Percentiles rank a stretch among this genome's conserved stretches.
Evolutionary conservation across 2,329 filamentous ascomycete species (phyloP).

Genomic region (Penicillium oxalicum): DNA sequence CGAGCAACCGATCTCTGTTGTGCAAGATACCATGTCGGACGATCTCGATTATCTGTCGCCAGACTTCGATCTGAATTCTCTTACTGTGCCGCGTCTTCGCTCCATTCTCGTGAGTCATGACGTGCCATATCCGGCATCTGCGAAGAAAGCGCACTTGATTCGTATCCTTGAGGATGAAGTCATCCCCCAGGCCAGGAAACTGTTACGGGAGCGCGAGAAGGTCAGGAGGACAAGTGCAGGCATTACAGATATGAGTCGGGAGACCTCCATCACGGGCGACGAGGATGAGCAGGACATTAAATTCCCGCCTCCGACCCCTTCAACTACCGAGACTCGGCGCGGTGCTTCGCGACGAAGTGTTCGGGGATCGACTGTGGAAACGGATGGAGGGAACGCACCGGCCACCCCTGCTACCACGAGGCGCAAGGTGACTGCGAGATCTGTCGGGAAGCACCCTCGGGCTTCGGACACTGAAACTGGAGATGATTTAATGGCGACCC

Average conservation of each 20-base stretch:
- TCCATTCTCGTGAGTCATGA: constrained; percentile 88
- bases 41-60: constrained; percentile 80
- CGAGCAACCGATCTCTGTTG: neutral
- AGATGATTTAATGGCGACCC: constrained; percentile 29
- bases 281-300: constrained; percentile 47
- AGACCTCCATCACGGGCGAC: constrained; percentile 56
- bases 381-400: constrained; percentile 25
- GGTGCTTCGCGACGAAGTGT: constrained; percentile 46
- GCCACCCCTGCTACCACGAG: constrained; percentile 26
- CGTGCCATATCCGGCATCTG: constrained; percentile 75
- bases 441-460: constrained; percentile 30
- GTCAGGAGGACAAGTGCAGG: constrained; percentile 83
- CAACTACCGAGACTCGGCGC: constrained; percentile 51
- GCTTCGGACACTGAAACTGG: constrained; percentile 28
- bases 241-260: constrained; percentile 67
- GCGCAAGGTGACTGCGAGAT: constrained; percentile 30
- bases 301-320: constrained; percentile 45
- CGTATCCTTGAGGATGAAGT: constrained; percentile 76
- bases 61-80: constrained; percentile 73
- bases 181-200: constrained; percentile 67
- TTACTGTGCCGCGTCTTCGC: constrained; percentile 83
- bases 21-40: constrained; percentile 37
- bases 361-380: constrained; percentile 41
- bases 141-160: constrained; percentile 86
- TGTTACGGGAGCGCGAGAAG: constrained; percentile 67